Base-by-base conservation (phyloP, 1,284 basidiomycete genomes). In the Gymnopus androsaceus region DNA sequence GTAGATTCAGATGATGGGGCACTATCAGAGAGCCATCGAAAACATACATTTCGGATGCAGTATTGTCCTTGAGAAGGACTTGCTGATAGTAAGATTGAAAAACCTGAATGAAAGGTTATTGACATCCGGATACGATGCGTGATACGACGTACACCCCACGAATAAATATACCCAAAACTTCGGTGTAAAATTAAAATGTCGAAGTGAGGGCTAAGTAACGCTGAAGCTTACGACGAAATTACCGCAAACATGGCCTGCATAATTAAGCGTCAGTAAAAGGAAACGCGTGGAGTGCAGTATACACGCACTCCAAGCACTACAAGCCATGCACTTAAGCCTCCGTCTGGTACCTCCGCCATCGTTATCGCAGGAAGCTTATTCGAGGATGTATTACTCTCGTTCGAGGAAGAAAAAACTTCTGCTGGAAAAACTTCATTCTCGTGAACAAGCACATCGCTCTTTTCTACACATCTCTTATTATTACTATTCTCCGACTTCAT, bases 11-110 rank as follows among this genome's bases (percentile, higher is more conserved):
- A 15, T 34, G 33, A 11, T n/a, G n/a, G n/a, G 31, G 60, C 46
- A 12, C 57, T 17, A 41, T 33, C 40, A 60, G 59, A 14, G 33
- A 41, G 21, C 50, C 34, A 31, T 11, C 3, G n/a, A 27, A 62
- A 12, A 66, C 82, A 58, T 64, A 85, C 85, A 88, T 85, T 30
- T 71, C 76, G 3, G 85, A 87, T 2, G 80, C 73, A 9, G 76
- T 66, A 0, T 66, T 65, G 47, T 74, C 64, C 2, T 59, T 64
- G 6, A 83, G 65, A 2, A 79, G 23, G 1, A 67, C 74, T 40
- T 73, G 63, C 61, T 81, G 68, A 61, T 84, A 84, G 62, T 82
- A 80, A 0, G 71, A 74, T 69, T 76, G 74, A 52, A 74, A 75
- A n/a, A 71, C 69, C 67, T 67, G 58, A 33, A 37, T 5, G 25